phyloP scores from a whole-genome alignment of 805 yeast genomes.

The Metschnikowia picachoensis region DNA sequence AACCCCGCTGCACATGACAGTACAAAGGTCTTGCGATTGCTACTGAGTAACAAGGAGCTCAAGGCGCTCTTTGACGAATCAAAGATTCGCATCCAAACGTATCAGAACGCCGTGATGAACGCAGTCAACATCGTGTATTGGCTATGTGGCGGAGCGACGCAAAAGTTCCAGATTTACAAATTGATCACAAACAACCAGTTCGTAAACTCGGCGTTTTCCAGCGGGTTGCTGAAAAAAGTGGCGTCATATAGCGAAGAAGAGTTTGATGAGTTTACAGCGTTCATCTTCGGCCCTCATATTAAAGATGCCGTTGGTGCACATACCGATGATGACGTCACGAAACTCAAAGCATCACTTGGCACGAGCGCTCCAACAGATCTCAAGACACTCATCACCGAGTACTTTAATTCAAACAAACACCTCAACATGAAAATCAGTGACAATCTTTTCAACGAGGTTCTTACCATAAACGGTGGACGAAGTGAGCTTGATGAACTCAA shows the following conservation, averaged over 20 bases:
- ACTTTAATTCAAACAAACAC: conserved; percentile 15
- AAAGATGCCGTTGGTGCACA: conserved; percentile 1
- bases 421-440: conserved; percentile 23
- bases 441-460: conserved; percentile 30
- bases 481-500: conserved; percentile 15
- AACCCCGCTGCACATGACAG: conserved; percentile 8
- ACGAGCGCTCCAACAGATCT: neutral
- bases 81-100: conserved; percentile 20
- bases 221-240: conserved; percentile 19
- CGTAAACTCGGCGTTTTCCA: conserved; percentile 24
- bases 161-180: conserved; percentile 31
- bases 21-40: conserved; percentile 14
- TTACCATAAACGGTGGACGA: conserved; percentile 27
- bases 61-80: conserved; percentile 16
- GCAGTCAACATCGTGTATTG: conserved; percentile 23
- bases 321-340: conserved; percentile 9
- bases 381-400: conserved; percentile 14
- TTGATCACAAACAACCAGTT: conserved; percentile 28
- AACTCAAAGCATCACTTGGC: conserved; percentile 1
- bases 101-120: conserved; percentile 25
- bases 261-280: conserved; percentile 6
- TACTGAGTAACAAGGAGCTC: conserved; percentile 16
- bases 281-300: conserved; percentile 10
- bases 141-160: conserved; percentile 18
- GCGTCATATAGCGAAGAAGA: conserved; percentile 3